phyloP scores from a whole-genome alignment of 208 protist species.

The Leishmania tropica region DNA sequence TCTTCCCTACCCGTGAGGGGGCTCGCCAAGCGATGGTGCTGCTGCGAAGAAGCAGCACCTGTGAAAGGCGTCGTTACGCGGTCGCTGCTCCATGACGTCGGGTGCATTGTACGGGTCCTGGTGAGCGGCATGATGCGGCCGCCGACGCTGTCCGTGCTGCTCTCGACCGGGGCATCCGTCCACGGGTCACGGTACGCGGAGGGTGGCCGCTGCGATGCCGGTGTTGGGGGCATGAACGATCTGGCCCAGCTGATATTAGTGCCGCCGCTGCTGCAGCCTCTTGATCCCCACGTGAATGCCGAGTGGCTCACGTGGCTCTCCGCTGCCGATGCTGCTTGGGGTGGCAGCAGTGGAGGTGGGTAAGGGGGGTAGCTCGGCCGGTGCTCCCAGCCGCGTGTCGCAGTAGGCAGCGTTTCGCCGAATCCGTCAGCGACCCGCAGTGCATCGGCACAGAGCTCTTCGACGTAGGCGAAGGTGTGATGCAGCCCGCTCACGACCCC shows the following conservation, averaged over 20 bases:
- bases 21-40: neutral
- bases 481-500: slow-evolving; percentile 80
- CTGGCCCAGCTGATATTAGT: neutral
- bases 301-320: neutral
- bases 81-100: neutral
- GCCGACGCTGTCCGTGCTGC: neutral
- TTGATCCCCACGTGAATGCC: neutral
- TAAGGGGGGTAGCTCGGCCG: neutral
- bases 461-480: slow-evolving; percentile 80
- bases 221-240: neutral
- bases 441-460: slow-evolving; percentile 41
- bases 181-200: neutral
- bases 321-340: neutral
- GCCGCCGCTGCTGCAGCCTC: neutral
- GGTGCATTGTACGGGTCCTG: neutral
- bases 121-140: neutral
- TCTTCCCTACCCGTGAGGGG: neutral
- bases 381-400: neutral
- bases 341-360: neutral
- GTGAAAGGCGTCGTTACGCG: neutral
- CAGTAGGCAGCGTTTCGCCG: neutral
- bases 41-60: neutral
- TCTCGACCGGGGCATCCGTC: neutral
- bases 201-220: neutral
- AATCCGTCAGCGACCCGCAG: neutral